A percentile compares a stretch with the other conserved stretches of the same genome.
phyloP scores from a whole-genome alignment of 192 early-diverging fungal species.

The Obelidium mucronatum region DNA sequence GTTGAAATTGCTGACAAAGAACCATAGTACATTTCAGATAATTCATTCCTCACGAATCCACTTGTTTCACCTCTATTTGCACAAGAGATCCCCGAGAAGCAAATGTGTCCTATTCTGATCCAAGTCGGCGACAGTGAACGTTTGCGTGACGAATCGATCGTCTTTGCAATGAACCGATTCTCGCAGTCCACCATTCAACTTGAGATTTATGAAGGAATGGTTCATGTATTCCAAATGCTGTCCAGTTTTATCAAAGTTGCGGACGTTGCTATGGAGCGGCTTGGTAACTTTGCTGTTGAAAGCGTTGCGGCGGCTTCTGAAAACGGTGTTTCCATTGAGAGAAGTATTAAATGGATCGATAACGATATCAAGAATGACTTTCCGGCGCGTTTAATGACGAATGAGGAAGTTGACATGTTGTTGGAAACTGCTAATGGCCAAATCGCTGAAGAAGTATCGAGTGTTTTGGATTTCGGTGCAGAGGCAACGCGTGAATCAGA shows the following conservation, averaged over 20 bases:
- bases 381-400: background rate
- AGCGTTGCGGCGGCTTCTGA: background rate
- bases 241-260: constrained; percentile 24
- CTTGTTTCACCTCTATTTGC: constrained; percentile 55
- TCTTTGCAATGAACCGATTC: constrained; percentile 37
- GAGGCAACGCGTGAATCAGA: too few relatives aligned
- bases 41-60: constrained; percentile 44
- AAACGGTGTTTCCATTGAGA: background rate
- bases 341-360: constrained; percentile 13
- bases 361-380: constrained; percentile 4
- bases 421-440: background rate
- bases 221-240: constrained; percentile 57
- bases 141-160: constrained; percentile 57
- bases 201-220: constrained; percentile 58
- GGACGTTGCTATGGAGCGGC: constrained; percentile 34
- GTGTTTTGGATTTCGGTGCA: too few relatives aligned
- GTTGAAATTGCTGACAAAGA: background rate
- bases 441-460: constrained; percentile 3
- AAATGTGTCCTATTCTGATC: constrained; percentile 53
- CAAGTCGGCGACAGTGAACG: constrained; percentile 56
- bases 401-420: background rate
- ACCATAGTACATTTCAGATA: constrained; percentile 41
- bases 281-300: constrained; percentile 20
- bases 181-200: constrained; percentile 37
- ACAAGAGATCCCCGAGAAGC: constrained; percentile 32